Conservation (phyloP, 441 rosid genomes). For the Erodium trifolium region DNA sequence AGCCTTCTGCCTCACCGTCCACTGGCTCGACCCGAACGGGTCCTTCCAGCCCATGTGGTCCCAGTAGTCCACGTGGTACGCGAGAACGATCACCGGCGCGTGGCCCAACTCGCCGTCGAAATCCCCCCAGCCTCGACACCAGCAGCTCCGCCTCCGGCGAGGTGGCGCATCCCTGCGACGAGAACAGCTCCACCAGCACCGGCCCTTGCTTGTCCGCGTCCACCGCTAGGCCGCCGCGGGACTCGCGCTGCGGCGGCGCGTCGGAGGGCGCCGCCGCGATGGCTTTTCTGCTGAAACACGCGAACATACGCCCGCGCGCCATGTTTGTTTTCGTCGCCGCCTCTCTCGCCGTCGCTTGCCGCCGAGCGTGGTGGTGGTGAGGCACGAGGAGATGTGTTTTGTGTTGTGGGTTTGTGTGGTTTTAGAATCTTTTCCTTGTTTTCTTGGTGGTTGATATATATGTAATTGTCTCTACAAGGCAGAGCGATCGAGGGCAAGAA, state of each 20-base stretch:
- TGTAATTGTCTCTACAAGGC: slow-evolving; percentile 5
- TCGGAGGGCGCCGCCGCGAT: slow-evolving; percentile 1
- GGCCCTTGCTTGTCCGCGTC: slow-evolving; percentile 36
- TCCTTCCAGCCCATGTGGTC: slow-evolving; percentile 93
- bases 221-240: slow-evolving; percentile 9
- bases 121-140: slow-evolving; percentile 79
- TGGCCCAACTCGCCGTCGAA: slow-evolving; percentile 32
- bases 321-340: slow-evolving; percentile 13
- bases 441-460: background rate
- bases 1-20: slow-evolving; percentile 83
- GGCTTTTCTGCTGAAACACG: slow-evolving; percentile 42
- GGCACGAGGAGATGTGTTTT: background rate
- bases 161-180: slow-evolving; percentile 77
- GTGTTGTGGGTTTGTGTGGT: background rate
- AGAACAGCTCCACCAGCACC: slow-evolving; percentile 68
- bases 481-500: slow-evolving; percentile 2
- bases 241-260: background rate
- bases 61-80: slow-evolving; percentile 83
- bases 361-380: slow-evolving; percentile 14
- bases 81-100: slow-evolving; percentile 51
- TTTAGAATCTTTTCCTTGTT: background rate
- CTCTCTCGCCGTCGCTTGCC: slow-evolving; percentile 20
- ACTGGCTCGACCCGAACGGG: slow-evolving; percentile 63
- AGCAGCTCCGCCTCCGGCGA: slow-evolving; percentile 76
- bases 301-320: slow-evolving; percentile 64